Base-by-base conservation (phyloP, 164 flowering plant species). In the Magnolia kwangsiensis region DNA sequence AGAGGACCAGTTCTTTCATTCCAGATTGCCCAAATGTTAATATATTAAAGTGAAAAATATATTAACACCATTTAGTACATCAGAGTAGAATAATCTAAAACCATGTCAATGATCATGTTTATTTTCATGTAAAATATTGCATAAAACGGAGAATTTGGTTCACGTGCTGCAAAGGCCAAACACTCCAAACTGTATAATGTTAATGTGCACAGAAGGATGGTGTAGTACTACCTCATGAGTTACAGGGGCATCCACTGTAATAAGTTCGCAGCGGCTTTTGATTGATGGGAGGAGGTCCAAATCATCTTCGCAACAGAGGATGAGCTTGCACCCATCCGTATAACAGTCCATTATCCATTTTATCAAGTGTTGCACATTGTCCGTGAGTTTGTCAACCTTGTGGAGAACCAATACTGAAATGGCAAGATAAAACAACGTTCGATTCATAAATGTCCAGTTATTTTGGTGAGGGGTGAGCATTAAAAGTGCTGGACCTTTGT, bases 301-400 rank as follows among this genome's bases (percentile, higher is more conserved):
- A 77, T 91, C 96, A 81, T 91, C 92, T 84, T 90, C 89, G 81
- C 93, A 89, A 80, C 90, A 87, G 63, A 91, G 86, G 61, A 91
- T 73, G 51, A 91, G 85, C 80, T 89, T 90, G 81, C 93, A 91
- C 74, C 87, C 77, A 76, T 90, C 96, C 6, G 87, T 73, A 72
- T 91, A 86, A 51, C 93, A 85, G 82, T 91, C 96, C 85, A 88
- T 85, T 29, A 87, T 85, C 96, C 93, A 91, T 82, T 90, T 91
- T 72, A 91, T 85, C 78, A 91, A 65, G 83, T 91, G 90, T 69
- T 89, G 96, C 69, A 89, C 77, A 78, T 78, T 81, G 78, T 88
- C 92, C 65, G 82, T 69, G 58, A 90, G 86, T 77, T 86, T 86
- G 81, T 88, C 94, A 23, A 86, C 90, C 27, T 87, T 90, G 76